These are phyloP conservation scores for Trichoderma polysporum DNA, from an alignment of 2,329 filamentous ascomycete species.

Conservation along the genomic window DNA sequence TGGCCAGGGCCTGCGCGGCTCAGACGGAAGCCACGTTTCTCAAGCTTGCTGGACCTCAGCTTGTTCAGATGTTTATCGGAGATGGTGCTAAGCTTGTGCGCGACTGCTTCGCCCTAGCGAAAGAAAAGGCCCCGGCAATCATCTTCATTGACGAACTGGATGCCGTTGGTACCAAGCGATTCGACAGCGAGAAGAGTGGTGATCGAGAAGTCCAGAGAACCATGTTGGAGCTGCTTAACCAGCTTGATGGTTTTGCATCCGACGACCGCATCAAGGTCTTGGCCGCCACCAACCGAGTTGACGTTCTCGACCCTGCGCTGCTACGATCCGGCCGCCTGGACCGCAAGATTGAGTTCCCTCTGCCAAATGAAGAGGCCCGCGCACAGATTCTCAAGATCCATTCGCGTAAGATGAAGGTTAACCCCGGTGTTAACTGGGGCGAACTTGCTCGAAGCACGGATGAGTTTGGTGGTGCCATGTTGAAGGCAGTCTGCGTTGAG, in stretches of 20 bases:
- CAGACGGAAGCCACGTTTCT: slow-evolving; percentile 99
- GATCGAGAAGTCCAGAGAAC: slow-evolving; percentile 97
- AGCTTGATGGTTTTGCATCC: slow-evolving; percentile 95
- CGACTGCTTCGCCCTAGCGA: slow-evolving; percentile 95
- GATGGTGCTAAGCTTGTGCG: slow-evolving; percentile 97
- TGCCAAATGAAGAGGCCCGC: slow-evolving; percentile 95
- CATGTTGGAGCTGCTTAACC: slow-evolving; percentile 98
- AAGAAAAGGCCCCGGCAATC: slow-evolving; percentile 98
- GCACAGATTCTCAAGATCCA: slow-evolving; percentile 98
- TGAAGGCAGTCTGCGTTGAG: slow-evolving; percentile 98
- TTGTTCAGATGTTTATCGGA: slow-evolving; percentile 99
- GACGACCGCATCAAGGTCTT: slow-evolving; percentile 97
- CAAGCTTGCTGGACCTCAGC: slow-evolving; percentile 94
- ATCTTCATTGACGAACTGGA: slow-evolving; percentile 99
- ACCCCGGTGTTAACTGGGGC: slow-evolving; percentile 90
- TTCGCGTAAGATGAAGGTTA: slow-evolving; percentile 96
- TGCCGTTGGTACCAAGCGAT: slow-evolving; percentile 97
- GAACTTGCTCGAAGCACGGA: slow-evolving; percentile 95
- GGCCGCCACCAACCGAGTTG: slow-evolving; percentile 90
- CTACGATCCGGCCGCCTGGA: slow-evolving; percentile 90
- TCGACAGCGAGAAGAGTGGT: slow-evolving; percentile 97
- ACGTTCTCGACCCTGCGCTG: slow-evolving; percentile 88
- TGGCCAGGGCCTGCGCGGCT: slow-evolving; percentile 92
- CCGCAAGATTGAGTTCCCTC: slow-evolving; percentile 96
- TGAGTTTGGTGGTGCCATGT: slow-evolving; percentile 95